phyloP scores from a whole-genome alignment of 2,329 filamentous ascomycete genomes.

The Aureobasidium subglaciale region DNA sequence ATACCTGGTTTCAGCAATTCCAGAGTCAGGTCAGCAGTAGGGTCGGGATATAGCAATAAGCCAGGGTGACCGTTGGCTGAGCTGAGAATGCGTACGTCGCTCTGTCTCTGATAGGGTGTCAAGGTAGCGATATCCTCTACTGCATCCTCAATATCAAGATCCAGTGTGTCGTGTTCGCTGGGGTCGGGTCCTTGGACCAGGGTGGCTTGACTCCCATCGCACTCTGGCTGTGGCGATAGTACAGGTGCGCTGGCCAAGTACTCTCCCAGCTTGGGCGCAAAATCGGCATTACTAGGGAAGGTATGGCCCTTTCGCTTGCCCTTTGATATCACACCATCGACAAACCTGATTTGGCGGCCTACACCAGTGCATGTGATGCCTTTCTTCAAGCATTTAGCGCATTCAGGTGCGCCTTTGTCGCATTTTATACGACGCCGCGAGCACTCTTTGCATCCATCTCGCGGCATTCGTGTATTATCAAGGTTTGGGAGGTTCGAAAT shows the following conservation, averaged over 20 bases:
- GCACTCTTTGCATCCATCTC: conserved; percentile 34
- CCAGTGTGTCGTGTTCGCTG: neutral
- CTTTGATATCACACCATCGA: conserved; percentile 24
- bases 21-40: neutral
- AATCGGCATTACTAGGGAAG: neutral
- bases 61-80: neutral
- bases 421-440: conserved; percentile 33
- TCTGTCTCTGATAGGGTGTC: neutral
- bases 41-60: neutral
- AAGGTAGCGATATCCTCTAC: neutral
- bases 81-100: neutral
- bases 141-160: neutral
- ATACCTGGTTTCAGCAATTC: conserved; percentile 8
- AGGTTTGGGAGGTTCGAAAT: neutral
- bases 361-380: conserved; percentile 35
- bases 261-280: neutral
- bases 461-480: too few relatives aligned
- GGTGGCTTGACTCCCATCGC: too few relatives aligned
- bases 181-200: too few relatives aligned
- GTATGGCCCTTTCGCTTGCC: conserved; percentile 23
- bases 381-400: conserved; percentile 34
- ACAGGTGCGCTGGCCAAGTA: neutral
- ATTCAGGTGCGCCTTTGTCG: conserved; percentile 35
- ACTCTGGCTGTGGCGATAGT: too few relatives aligned
- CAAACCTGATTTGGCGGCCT: conserved; percentile 33